phyloP scores from a whole-genome alignment of 352 stramenopile genomes.

The Phytophthora sp. region DNA sequence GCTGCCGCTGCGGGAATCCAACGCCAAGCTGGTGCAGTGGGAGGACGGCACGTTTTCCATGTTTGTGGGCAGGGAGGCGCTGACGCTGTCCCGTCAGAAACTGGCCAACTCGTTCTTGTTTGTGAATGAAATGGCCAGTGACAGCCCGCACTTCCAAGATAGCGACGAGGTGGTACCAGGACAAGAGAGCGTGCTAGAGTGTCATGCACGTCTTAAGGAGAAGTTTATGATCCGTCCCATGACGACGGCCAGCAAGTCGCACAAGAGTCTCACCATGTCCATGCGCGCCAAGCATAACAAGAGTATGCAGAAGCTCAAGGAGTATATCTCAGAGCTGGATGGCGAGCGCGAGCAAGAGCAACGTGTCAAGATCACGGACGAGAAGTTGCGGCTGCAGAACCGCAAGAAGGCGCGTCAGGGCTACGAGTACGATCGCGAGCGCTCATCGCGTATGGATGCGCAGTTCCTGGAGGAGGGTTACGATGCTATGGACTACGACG shows the following conservation, averaged over 20 bases:
- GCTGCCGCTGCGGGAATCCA: slow-evolving; percentile 69
- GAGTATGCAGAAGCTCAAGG: slow-evolving; percentile 84
- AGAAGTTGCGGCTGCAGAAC: slow-evolving; percentile 83
- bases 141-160: slow-evolving; percentile 68
- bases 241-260: slow-evolving; percentile 82
- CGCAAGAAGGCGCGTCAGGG: slow-evolving; percentile 86
- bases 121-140: slow-evolving; percentile 77
- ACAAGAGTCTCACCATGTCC: slow-evolving; percentile 90
- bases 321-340: slow-evolving; percentile 88
- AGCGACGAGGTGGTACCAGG: slow-evolving; percentile 63
- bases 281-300: slow-evolving; percentile 92
- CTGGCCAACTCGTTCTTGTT: slow-evolving; percentile 89
- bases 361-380: slow-evolving; percentile 86
- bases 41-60: slow-evolving; percentile 86
- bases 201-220: slow-evolving; percentile 77
- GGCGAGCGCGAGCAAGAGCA: slow-evolving; percentile 85
- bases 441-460: slow-evolving; percentile 78
- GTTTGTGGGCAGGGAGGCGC: slow-evolving; percentile 84
- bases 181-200: slow-evolving; percentile 85
- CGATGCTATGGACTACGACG: slow-evolving; percentile 80
- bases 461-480: slow-evolving; percentile 86
- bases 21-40: slow-evolving; percentile 88
- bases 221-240: slow-evolving; percentile 90
- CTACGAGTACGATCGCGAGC: slow-evolving; percentile 81
- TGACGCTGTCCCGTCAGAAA: slow-evolving; percentile 85